Evolutionary conservation across 1,284 basidiomycete species (phyloP).

Genomic region (Sanghuangporus weigelae): DNA sequence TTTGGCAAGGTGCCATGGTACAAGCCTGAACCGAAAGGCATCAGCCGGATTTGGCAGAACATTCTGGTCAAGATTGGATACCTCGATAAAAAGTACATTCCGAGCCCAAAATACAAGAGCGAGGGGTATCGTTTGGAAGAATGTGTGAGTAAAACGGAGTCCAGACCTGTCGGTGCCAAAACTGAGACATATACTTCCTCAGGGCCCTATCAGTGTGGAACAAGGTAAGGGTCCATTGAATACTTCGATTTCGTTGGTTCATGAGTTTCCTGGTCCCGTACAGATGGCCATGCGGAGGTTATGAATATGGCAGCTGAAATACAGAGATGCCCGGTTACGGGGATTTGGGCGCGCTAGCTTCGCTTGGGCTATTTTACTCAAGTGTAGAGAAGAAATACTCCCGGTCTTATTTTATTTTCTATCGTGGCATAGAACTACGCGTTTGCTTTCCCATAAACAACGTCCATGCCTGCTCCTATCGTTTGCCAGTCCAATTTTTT

Average conservation of each 20-base stretch:
- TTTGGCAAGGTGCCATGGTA: constrained; percentile 39
- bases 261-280: constrained; percentile 29
- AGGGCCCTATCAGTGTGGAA: constrained; percentile 9
- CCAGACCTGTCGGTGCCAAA: background rate
- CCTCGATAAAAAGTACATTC: constrained; percentile 28
- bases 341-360: constrained; percentile 25
- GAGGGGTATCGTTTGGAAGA: constrained; percentile 39
- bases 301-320: constrained; percentile 33
- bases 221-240: background rate
- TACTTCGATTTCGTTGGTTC: background rate
- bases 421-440: background rate
- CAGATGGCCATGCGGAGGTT: constrained; percentile 37
- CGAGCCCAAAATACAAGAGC: constrained; percentile 33
- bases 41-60: constrained; percentile 15
- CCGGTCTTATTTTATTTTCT: background rate
- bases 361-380: too few species aligned
- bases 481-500: background rate
- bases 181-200: background rate
- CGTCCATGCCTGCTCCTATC: background rate
- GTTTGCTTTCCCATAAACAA: background rate
- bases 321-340: constrained; percentile 34
- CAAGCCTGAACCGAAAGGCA: constrained; percentile 29
- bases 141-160: constrained; percentile 25
- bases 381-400: background rate
- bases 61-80: constrained; percentile 29